These are phyloP conservation scores for Aristolochia fimbriata DNA, from an alignment of 164 flowering plant species.

Conservation along the genomic window DNA sequence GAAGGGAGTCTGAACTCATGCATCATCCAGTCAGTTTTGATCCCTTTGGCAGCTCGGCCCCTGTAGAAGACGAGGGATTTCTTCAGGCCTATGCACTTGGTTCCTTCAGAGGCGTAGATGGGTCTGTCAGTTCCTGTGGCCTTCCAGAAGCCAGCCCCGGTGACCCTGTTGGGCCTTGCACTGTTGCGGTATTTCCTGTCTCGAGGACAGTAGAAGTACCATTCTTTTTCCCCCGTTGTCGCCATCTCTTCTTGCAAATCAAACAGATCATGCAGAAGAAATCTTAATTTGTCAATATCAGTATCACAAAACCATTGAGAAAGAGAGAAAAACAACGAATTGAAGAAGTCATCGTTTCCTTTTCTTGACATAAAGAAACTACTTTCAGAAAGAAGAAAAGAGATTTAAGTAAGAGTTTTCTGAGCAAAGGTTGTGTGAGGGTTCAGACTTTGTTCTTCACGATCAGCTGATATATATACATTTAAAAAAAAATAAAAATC, in stretches of 20 bases:
- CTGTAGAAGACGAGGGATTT: conserved; percentile 92
- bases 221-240: conserved; percentile 78
- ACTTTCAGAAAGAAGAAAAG: background rate
- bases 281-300: conserved; percentile 3
- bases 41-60: conserved; percentile 94
- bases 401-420: too few species aligned
- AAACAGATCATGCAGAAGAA: conserved; percentile 1
- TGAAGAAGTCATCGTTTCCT: too few species aligned
- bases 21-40: conserved; percentile 99
- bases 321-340: background rate
- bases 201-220: conserved; percentile 97
- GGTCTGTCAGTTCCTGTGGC: conserved; percentile 97
- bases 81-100: conserved; percentile 87
- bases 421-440: too few species aligned
- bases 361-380: too few species aligned
- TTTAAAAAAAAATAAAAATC: too few species aligned
- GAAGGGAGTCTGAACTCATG: conserved; percentile 93
- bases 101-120: conserved; percentile 73
- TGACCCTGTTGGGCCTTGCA: conserved; percentile 82
- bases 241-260: conserved; percentile 45
- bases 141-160: conserved; percentile 95
- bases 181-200: conserved; percentile 91
- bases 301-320: background rate
- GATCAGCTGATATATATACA: too few species aligned
- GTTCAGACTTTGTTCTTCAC: too few species aligned